Conservation (phyloP, 75 land plant species). For the Pseudotsuga menziesii region DNA sequence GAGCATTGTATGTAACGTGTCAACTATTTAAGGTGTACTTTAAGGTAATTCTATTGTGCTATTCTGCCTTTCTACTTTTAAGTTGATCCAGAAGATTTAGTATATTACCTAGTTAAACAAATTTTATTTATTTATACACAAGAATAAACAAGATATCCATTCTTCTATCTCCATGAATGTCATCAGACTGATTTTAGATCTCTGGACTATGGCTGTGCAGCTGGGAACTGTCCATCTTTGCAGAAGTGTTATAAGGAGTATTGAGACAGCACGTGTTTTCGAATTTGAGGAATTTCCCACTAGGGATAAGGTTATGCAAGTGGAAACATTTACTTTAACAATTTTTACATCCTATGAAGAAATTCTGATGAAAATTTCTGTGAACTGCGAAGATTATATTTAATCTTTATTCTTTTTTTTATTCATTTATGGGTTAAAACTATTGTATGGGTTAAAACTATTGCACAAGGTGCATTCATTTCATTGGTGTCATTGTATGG, state of each 20-base stretch:
- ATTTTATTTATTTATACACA: background rate
- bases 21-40: slow-evolving; percentile 97
- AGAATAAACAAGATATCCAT: background rate
- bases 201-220: slow-evolving; percentile 35
- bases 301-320: slow-evolving; percentile 65
- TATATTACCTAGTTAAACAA: background rate
- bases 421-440: background rate
- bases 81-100: background rate
- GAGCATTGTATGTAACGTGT: slow-evolving; percentile 97
- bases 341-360: background rate
- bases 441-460: too few species aligned
- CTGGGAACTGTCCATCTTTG: slow-evolving; percentile 99
- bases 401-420: slow-evolving; percentile 4
- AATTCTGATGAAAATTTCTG: background rate
- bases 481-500: too few species aligned
- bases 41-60: slow-evolving; percentile 46
- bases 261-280: slow-evolving; percentile 95
- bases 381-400: background rate
- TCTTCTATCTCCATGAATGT: background rate
- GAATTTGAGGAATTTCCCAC: slow-evolving; percentile 98
- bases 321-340: background rate
- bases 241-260: slow-evolving; percentile 96
- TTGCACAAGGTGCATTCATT: too few species aligned
- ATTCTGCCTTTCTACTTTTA: background rate
- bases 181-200: background rate